phyloP scores from a whole-genome alignment of 805 yeast genomes.

The Ogataea saltuana region DNA sequence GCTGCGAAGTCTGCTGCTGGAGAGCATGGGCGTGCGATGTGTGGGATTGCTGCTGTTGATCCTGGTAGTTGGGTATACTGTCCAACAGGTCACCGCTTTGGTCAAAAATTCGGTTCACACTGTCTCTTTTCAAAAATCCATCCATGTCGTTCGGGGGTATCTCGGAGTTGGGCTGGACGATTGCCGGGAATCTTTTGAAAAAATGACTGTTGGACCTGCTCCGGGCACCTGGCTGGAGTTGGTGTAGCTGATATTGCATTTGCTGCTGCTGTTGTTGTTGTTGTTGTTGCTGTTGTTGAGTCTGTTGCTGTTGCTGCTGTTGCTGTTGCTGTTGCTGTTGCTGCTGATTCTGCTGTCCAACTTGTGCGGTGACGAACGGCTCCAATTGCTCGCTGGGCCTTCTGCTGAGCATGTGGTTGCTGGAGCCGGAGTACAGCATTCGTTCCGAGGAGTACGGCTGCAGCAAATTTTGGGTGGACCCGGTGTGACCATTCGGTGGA shows the following conservation, averaged over 20 bases:
- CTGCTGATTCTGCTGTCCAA: constrained; percentile 16
- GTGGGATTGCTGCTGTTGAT: constrained; percentile 21
- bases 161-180: constrained; percentile 30
- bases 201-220: constrained; percentile 34
- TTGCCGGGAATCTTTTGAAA: constrained; percentile 34
- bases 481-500: constrained; percentile 24
- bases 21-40: constrained; percentile 11
- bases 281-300: constrained; percentile 18
- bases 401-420: constrained; percentile 35
- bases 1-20: constrained; percentile 19
- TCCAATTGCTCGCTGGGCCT: constrained; percentile 54
- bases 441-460: constrained; percentile 33
- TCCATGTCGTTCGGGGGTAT: constrained; percentile 37
- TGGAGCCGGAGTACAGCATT: constrained; percentile 20
- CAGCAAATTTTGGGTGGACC: constrained; percentile 19
- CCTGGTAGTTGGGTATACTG: constrained; percentile 27
- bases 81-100: constrained; percentile 31
- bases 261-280: constrained; percentile 23
- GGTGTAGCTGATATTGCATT: constrained; percentile 17
- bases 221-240: constrained; percentile 18
- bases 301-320: constrained; percentile 18
- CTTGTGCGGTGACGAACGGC: constrained; percentile 41
- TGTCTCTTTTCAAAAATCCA: constrained; percentile 38
- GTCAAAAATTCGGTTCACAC: constrained; percentile 32
- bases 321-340: constrained; percentile 18